Evolutionary conservation across 805 yeast genomes (phyloP).

Genomic region (Yamadazyma laniorum): DNA sequence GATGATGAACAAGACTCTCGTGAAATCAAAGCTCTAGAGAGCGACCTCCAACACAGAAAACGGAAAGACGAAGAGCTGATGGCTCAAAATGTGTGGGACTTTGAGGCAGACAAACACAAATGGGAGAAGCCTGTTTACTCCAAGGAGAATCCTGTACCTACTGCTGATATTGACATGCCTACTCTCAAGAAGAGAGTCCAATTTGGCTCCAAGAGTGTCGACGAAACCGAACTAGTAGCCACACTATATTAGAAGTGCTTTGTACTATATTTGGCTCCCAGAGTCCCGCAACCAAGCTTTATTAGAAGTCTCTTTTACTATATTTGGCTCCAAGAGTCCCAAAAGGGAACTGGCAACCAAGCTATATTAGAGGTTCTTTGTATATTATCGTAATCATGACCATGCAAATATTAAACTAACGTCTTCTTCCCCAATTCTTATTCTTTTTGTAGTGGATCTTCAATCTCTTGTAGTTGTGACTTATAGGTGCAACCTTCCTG

Average conservation of each 20-base stretch:
- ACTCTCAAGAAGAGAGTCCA: slow-evolving; percentile 26
- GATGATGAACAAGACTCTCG: slow-evolving; percentile 31
- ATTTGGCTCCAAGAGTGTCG: slow-evolving; percentile 18
- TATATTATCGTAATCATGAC: too few species aligned
- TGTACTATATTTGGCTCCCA: not conserved
- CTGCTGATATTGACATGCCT: slow-evolving; percentile 1
- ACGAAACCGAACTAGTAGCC: slow-evolving; percentile 25
- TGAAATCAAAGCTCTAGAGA: slow-evolving; percentile 38
- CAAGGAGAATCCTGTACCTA: not conserved
- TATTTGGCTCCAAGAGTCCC: too few species aligned
- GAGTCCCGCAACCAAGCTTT: too few species aligned
- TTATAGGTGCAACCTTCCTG: slow-evolving; percentile 32
- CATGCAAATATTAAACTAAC: too few species aligned
- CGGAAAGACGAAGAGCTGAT: slow-evolving; percentile 27
- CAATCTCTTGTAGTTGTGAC: slow-evolving; percentile 51
- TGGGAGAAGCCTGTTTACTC: slow-evolving; percentile 55
- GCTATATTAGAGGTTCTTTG: too few species aligned
- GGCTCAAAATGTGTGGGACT: slow-evolving; percentile 56
- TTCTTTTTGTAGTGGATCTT: slow-evolving; percentile 46
- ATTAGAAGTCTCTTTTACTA: too few species aligned
- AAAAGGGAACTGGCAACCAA: too few species aligned
- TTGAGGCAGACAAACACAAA: slow-evolving; percentile 48
- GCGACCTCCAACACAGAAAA: slow-evolving; percentile 23
- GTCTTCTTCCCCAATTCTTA: slow-evolving; percentile 22
- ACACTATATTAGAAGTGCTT: too few species aligned